phyloP scores from a whole-genome alignment of 1,284 basidiomycete genomes.

The Polyporus tsugae region DNA sequence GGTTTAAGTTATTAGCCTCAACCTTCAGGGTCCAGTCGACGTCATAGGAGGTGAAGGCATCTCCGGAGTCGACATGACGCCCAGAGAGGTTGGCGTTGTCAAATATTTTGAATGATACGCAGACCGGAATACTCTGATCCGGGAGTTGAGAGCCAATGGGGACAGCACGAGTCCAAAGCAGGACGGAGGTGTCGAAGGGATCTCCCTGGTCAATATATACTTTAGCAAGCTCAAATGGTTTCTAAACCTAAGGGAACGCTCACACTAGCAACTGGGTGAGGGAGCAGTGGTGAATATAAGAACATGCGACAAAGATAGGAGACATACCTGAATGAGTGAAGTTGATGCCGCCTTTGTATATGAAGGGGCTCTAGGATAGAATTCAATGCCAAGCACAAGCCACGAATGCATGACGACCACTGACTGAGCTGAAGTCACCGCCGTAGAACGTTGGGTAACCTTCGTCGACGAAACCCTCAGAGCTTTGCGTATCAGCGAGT shows the following conservation, averaged over 20 bases:
- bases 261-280: conserved; percentile 47
- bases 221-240: neutral
- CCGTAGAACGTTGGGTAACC: conserved; percentile 64
- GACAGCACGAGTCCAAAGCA: conserved; percentile 70
- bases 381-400: neutral
- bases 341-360: conserved; percentile 63
- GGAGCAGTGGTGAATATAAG: neutral
- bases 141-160: conserved; percentile 48
- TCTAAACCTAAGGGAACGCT: conserved; percentile 10
- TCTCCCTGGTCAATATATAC: conserved; percentile 53
- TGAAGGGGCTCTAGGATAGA: conserved; percentile 51
- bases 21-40: conserved; percentile 75
- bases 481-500: conserved; percentile 37
- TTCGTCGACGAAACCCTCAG: conserved; percentile 54
- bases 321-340: conserved; percentile 61
- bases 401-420: conserved; percentile 11
- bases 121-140: conserved; percentile 64
- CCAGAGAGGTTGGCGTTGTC: conserved; percentile 48
- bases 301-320: neutral
- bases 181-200: conserved; percentile 64
- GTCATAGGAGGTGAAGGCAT: conserved; percentile 68
- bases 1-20: conserved; percentile 59
- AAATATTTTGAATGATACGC: conserved; percentile 61
- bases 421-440: conserved; percentile 59
- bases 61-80: conserved; percentile 52